Base-by-base conservation (phyloP, 257 asterid species). In the Forsythia viridissima region DNA sequence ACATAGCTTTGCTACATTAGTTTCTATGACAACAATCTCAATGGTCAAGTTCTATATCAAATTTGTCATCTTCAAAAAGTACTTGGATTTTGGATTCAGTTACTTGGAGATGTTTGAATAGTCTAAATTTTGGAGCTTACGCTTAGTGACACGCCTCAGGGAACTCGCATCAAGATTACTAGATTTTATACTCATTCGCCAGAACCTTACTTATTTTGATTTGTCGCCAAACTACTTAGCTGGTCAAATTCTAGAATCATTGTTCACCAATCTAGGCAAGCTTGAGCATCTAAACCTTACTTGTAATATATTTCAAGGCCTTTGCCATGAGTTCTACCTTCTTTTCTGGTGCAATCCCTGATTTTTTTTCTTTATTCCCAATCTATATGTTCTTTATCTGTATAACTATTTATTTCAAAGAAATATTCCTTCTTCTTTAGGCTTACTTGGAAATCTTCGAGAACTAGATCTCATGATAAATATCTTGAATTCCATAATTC, bases 11-110 rank as follows among this genome's bases (percentile, higher is more conserved):
- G 65, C n/a, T 79, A 80, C 85, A 67, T 94, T 16, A 87, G 86
- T 77, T 80, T 94, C 15, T 74, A 36, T 77, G 81, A 87, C 90
- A 92, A 94, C 84, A 73, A 5, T 65, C 78, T 94, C 8, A 46
- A 8, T 18, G 97, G 96, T 30, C 59, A 52, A 38, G 79, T 92
- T 30, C 97, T 97, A 0, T 20, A 67, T 79, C 89, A 91, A 81
- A 84, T 92, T 59, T 85, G 90, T 72, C 84, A 88, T 78, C 89
- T 91, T 43, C 92, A 78, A 61, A 85, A 85, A 82, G 79, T 82
- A 67, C 82, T 55, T 94, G 86, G 92, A 94, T 80, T 75, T 94
- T 3, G 96, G 97, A 65, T 84, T 85, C 7, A 92, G 91, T 79
- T 85, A 2, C 85, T 73, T 94, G 67, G 73, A 70, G 34, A 71